Base-by-base conservation (phyloP, 176 grass and related monocot genomes). In the Puccinellia tenuiflora region DNA sequence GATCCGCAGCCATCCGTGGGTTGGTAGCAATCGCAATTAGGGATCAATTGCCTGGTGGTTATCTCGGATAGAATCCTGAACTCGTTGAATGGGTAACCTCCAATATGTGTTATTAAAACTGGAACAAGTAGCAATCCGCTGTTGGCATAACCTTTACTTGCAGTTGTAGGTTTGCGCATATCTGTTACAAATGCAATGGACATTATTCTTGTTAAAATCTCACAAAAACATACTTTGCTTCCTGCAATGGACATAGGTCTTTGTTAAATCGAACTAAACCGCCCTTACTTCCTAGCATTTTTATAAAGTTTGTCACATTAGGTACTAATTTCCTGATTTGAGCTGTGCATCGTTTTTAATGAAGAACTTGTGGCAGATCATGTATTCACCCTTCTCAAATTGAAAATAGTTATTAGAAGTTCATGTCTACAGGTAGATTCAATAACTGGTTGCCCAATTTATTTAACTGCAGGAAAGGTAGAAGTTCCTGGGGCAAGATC, bases 401-500 rank as follows among this genome's bases (percentile, higher is more conserved):
- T 29, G 17, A 63, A 3, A 46, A 46, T 3, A 3, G 34, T 16
- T 17, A 5, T 46, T 37, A 26, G 0, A 50, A 63, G 39, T 30
- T 43, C n/a, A 15, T 38, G 17, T 74, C 43, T 65, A 51, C 12
- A 56, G 35, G 39, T 40, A 30, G 12, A 80, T 68, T 75, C 7
- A n/a, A 0, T 76, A 77, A 91, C 54, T 84, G 7, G 35, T 45
- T 25, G 5, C 33, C 5, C 73, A 24, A 75, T 17, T 85, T 83
- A 20, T 54, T 54, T 63, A 46, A 26, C 52, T 79, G 11, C 67
- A 88, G 86, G 73, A 82, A 40, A 20, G 31, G 5, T 48, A 65
- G 3, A 55, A 40, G 9, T 85, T 85, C 18, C 71, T 54, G 45
- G 26, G 63, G 53, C 24, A 7, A 68, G 39, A 50, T 37, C 55